Conservation (phyloP, 163 green algal species). For the Scenedesmus sp. region DNA sequence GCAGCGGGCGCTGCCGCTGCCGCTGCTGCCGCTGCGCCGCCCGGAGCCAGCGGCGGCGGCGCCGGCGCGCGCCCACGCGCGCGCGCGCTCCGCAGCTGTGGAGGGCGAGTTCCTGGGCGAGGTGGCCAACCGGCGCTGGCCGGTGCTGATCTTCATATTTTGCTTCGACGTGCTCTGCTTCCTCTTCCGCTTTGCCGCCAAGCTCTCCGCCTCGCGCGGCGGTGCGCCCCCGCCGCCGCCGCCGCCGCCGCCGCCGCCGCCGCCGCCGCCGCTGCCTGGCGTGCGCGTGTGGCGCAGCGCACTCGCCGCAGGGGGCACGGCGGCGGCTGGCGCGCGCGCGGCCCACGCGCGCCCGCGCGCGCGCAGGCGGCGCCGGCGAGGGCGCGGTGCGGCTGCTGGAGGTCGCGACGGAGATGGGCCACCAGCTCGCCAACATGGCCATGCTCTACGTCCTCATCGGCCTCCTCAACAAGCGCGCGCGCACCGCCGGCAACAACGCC, state of each 20-base stretch:
- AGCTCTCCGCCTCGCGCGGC: slow-evolving; percentile 13
- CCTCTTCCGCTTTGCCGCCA: slow-evolving; percentile 56
- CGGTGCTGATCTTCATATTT: slow-evolving; percentile 72
- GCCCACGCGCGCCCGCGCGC: no score
- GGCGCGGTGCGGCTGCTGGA: slow-evolving; percentile 1
- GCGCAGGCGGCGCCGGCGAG: no score
- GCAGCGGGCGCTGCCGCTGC: neutral
- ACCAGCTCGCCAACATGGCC: slow-evolving; percentile 76
- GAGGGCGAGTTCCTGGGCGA: slow-evolving; percentile 72
- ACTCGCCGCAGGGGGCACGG: neutral
- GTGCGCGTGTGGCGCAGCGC: neutral
- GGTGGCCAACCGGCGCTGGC: slow-evolving; percentile 64
- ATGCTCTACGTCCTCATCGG: slow-evolving; percentile 67
- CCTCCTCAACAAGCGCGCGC: slow-evolving; percentile 64
- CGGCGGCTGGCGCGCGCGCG: neutral
- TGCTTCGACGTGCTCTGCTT: slow-evolving; percentile 75
- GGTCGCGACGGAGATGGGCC: slow-evolving; percentile 49
- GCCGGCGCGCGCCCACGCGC: no score
- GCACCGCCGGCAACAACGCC: slow-evolving; percentile 52
- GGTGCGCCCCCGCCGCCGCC: neutral
- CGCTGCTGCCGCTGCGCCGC: slow-evolving; percentile 10
- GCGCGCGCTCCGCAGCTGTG: slow-evolving; percentile 52
- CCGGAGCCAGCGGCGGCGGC: no score
- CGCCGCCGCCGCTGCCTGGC: slow-evolving; percentile 2
- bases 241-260: neutral